A percentile compares a stretch with the other conserved stretches of the same genome.
Conservation (phyloP, 768 basidiomycete species). For the Pilatotrama ljubarskyi region DNA sequence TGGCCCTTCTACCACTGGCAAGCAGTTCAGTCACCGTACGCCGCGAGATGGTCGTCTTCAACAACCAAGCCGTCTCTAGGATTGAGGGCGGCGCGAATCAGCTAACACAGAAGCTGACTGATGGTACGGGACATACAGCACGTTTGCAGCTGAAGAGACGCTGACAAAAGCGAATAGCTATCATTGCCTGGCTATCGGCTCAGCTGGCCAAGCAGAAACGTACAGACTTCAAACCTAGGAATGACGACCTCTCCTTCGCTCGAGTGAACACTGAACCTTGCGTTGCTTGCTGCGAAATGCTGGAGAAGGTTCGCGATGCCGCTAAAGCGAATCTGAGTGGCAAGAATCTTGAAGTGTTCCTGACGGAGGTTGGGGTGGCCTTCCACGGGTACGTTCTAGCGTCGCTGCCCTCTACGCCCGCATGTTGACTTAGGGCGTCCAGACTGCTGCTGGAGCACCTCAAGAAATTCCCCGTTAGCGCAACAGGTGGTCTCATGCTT, state of each 20-base stretch:
- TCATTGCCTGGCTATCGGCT: constrained; percentile 70
- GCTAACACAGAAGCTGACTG: constrained; percentile 77
- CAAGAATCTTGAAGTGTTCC: constrained; percentile 89
- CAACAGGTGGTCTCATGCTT: constrained; percentile 95
- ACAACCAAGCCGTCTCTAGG: constrained; percentile 81
- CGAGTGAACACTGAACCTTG: constrained; percentile 95
- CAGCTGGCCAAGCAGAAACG: constrained; percentile 92
- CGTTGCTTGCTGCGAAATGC: constrained; percentile 75
- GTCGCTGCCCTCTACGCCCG: not conserved
- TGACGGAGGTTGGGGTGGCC: constrained; percentile 90
- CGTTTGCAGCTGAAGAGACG: not conserved
- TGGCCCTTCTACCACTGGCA: constrained; percentile 86
- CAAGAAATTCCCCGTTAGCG: constrained; percentile 94
- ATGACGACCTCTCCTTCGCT: constrained; percentile 94
- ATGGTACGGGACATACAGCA: constrained; percentile 52
- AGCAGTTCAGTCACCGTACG: constrained; percentile 83
- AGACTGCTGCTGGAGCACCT: constrained; percentile 93
- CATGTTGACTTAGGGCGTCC: not conserved
- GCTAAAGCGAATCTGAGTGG: constrained; percentile 80
- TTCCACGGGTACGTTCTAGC: constrained; percentile 73
- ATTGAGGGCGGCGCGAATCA: constrained; percentile 82
- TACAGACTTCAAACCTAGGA: constrained; percentile 94
- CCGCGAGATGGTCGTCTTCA: constrained; percentile 91
- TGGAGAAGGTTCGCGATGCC: constrained; percentile 79
- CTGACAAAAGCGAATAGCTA: constrained; percentile 42